Evolutionary conservation across 2,329 filamentous ascomycete species (phyloP).

Genomic region (Neofusicoccum cordaticola): DNA sequence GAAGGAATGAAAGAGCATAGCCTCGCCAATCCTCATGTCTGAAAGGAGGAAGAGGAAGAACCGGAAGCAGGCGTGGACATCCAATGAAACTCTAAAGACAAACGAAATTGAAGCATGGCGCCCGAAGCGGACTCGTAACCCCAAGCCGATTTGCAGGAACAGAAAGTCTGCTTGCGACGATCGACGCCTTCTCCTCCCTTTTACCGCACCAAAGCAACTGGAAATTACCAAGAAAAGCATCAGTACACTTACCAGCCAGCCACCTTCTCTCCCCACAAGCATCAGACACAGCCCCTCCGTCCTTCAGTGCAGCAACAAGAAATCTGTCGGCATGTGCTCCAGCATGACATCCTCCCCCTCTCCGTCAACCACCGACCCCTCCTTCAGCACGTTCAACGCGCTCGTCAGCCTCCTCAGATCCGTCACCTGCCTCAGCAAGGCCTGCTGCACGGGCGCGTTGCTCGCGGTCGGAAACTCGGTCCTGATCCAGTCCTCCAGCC

Average conservation of each 20-base stretch:
- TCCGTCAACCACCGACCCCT: neutral
- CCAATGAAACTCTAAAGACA: neutral
- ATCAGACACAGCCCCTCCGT: neutral
- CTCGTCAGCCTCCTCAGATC: neutral
- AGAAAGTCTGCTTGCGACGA: neutral
- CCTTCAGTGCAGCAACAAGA: neutral
- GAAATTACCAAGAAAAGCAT: too few species aligned
- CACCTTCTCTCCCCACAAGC: neutral
- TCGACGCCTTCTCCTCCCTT: neutral
- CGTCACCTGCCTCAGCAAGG: neutral
- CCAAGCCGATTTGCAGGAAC: neutral
- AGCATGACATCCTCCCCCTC: neutral
- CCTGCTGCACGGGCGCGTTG: neutral
- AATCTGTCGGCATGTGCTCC: neutral
- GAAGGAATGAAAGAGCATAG: neutral
- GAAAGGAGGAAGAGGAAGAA: neutral
- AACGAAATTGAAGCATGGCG: neutral
- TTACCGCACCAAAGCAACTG: too few species aligned
- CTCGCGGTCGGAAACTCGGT: conserved; percentile 12
- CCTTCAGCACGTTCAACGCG: neutral
- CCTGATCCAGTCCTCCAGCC: conserved; percentile 11
- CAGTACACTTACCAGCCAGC: neutral
- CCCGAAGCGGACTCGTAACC: neutral
- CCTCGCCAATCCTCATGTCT: neutral
- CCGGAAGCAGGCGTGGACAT: neutral